Percentiles rank a stretch among this genome's conserved stretches.
These are phyloP conservation scores for Clohesyomyces aquaticus DNA, from an alignment of 495 filamentous ascomycete species.

Conservation along the genomic window DNA sequence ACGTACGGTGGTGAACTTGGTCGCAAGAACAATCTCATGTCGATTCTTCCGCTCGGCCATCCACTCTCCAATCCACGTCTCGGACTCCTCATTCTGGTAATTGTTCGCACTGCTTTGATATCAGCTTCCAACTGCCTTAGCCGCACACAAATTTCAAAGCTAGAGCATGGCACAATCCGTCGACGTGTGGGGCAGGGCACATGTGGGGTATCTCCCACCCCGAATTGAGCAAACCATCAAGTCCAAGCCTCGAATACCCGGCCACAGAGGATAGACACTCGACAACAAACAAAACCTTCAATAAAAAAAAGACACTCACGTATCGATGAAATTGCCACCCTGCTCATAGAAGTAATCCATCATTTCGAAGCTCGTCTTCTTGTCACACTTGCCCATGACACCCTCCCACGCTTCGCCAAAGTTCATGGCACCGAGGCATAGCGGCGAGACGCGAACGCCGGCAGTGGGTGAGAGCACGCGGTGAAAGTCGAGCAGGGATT, in stretches of 20 bases:
- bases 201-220: neutral
- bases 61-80: conserved; percentile 80
- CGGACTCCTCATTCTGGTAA: conserved; percentile 73
- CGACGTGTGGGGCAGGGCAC: neutral
- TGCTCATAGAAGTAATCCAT: conserved; percentile 68
- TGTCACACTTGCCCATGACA: conserved; percentile 61
- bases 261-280: neutral
- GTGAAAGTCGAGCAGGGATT: conserved; percentile 35
- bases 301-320: conserved; percentile 52
- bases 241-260: too few species aligned
- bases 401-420: conserved; percentile 60
- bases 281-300: neutral
- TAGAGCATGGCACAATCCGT: neutral
- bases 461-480: conserved; percentile 60
- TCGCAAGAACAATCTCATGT: conserved; percentile 71
- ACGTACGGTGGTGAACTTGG: conserved; percentile 60
- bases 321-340: conserved; percentile 82
- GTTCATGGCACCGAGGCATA: conserved; percentile 66
- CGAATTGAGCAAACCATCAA: too few species aligned
- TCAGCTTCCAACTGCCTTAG: neutral
- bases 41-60: conserved; percentile 58
- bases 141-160: neutral
- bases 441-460: conserved; percentile 62
- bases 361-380: conserved; percentile 63
- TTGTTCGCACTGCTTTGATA: conserved; percentile 27